Evolutionary conservation across 306 rosid species (phyloP), one percentile per base, ranked within the genome.

Genomic region (Cotoneaster glaucophyllus): DNA sequence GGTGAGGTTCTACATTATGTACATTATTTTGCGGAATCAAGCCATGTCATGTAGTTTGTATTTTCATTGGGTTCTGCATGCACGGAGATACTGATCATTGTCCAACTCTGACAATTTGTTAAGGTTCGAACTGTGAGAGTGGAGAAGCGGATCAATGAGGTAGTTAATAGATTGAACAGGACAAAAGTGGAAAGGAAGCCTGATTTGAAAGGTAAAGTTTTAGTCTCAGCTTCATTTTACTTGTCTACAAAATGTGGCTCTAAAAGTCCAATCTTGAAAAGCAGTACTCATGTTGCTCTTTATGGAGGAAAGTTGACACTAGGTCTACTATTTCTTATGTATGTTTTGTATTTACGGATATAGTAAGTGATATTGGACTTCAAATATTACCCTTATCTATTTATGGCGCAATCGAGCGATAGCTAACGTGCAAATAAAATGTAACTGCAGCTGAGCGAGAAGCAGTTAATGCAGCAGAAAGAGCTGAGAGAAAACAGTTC

Each of bases 161-260:
- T 92, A 52, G 91, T 92, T 41, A 95, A 95, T 81, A 84, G 96
- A 81, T 85, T 95, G 86, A 95, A 92, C 90, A 87, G 81, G 84
- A 85, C 99, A 44, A 95, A 92, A 78, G 97, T 92, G 88, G 97
- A 89, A 90, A 87, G 93, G 73, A 90, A 83, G 65, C 92, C 99
- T 67, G 97, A 95, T 92, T 86, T 95, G 82, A 92, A 92, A 89
- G 99, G 99, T 95, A 80, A 54, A 68, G 53, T 76, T 73, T 13
- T 18, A 31, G 75, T 74, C 50, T 78, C 67, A 32, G 43, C 76
- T 39, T 76, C 28, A 79, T 74, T 78, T 50, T 39, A 37, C 12
- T 64, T 11, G 68, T 67, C 2, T 44, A 54, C 19, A 64, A 17
- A 53, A 53, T 54, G 3, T 57, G 45, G n/a, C 29, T 41, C 11